A percentile compares a stretch with the other conserved stretches of the same genome.
These are phyloP conservation scores for Coemansia sp. DNA, from an alignment of 192 early-diverging fungal species.

Conservation along the genomic window DNA sequence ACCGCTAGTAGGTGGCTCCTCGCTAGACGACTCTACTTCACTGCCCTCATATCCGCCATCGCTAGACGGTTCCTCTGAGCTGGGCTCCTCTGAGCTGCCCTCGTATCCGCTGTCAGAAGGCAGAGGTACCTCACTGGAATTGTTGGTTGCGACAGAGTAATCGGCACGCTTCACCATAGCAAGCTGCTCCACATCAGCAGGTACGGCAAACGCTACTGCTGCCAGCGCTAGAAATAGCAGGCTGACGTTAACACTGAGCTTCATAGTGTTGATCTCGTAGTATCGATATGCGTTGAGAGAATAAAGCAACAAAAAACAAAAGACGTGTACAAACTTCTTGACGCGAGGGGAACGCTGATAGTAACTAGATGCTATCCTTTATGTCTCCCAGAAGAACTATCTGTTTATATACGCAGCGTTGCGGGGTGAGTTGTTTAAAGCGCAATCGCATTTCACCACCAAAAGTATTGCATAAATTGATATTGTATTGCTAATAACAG, in stretches of 20 bases:
- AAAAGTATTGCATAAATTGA: not conserved
- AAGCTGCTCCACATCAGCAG: constrained; percentile 17
- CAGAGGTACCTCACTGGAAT: constrained; percentile 20
- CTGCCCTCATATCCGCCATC: not conserved
- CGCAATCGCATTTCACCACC: not conserved
- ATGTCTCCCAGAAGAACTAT: not conserved
- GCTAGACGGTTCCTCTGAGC: constrained; percentile 22
- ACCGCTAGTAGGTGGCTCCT: constrained; percentile 9
- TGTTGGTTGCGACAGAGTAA: constrained; percentile 17
- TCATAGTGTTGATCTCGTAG: constrained; percentile 16
- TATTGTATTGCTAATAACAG: not conserved
- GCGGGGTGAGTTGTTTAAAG: not conserved
- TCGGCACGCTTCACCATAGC: constrained; percentile 33
- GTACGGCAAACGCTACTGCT: constrained; percentile 27
- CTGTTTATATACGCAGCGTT: constrained; percentile 7
- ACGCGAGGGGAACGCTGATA: not conserved
- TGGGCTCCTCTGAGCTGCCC: constrained; percentile 9
- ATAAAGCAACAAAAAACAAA: constrained; percentile 1
- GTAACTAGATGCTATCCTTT: not conserved
- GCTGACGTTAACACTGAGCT: constrained; percentile 34
- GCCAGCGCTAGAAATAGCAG: constrained; percentile 45
- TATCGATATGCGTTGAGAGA: not conserved
- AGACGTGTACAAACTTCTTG: not conserved
- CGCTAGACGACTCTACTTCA: constrained; percentile 9
- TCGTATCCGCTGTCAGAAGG: constrained; percentile 13